Evolutionary conservation across 2,329 filamentous ascomycete genomes (phyloP).

Genomic region (Hypocreales sp.): DNA sequence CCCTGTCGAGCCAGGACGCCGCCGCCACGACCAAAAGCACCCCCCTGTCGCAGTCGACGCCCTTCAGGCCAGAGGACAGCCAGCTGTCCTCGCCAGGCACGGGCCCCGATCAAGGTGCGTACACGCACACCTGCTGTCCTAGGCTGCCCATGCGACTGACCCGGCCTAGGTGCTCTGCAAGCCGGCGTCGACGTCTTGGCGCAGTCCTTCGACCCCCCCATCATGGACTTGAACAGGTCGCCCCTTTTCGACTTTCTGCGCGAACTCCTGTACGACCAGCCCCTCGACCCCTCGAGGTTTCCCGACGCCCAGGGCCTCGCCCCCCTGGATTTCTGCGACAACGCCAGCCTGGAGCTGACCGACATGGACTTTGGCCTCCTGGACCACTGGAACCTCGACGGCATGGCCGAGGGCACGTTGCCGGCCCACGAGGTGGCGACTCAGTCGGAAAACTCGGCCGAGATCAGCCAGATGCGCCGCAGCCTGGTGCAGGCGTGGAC

Average conservation of each 20-base stretch:
- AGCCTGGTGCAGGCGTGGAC: conserved; percentile 32
- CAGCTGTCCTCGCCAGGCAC: conserved; percentile 20
- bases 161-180: no score
- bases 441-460: conserved; percentile 21
- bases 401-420: conserved; percentile 9
- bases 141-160: neutral
- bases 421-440: conserved; percentile 8
- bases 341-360: conserved; percentile 32
- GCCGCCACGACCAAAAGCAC: conserved; percentile 10
- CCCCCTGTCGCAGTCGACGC: conserved; percentile 9
- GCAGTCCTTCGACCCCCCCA: conserved; percentile 2
- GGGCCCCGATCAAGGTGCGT: conserved; percentile 14
- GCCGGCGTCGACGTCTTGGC: conserved; percentile 2
- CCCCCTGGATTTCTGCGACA: conserved; percentile 33
- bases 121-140: no score
- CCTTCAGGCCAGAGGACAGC: conserved; percentile 14
- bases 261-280: conserved; percentile 33
- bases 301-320: conserved; percentile 24
- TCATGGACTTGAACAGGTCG: conserved; percentile 14
- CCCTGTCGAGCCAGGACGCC: conserved; percentile 6
- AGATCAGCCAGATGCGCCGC: conserved; percentile 29
- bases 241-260: conserved; percentile 35
- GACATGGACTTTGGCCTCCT: conserved; percentile 36
- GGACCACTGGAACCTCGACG: conserved; percentile 31
- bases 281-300: conserved; percentile 18